Evolutionary conservation across 495 filamentous ascomycete species (phyloP), one percentile per base, ranked within the genome.

Genomic region (Bryoglossum gracile): DNA sequence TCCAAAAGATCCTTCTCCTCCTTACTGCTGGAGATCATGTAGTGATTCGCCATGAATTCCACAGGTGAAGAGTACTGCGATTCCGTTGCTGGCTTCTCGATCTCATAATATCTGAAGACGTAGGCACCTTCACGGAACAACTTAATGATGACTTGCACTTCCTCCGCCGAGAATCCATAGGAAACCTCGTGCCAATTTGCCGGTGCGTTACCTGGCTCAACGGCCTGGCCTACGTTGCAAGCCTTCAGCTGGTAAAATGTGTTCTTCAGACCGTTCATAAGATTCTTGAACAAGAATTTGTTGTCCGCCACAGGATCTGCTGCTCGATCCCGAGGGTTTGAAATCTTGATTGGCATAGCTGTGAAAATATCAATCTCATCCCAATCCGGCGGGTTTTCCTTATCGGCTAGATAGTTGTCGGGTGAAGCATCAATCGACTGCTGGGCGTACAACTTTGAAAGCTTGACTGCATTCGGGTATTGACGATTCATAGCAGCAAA

Each of bases 1-100:
- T 99, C 94, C 8, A 99, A 75, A 28, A 99, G 77, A 46, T 99
- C 94, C 61, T 97, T 99, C 62, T 99, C 94, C 60, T 97, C 94
- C 51, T 94, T 94, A 45, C 82, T 82, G 62, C 86, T 91, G 0
- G 88, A 87, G 13, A 89, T 83, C 69, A 90, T 90, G 62, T 94
- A 94, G 55, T 90, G 88, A 48, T 89, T 94, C 0, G 87, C 86
- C 69, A 94, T 84, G 54, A 89, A 90, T 62, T 95, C 89, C 33
- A 88, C 84, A 0, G 86, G 82, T 16, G 87, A 88, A 10, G 82
- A 77, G 53, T 83, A 83, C 34, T 83, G 81, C 19, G 81, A 75
- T 53, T 94, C 89, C 0, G 80, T 71, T 5, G 80, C 75, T 1
- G 86, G 77, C 56, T 92, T 86, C 46, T 95, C 89, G 19, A 88